Evolutionary conservation across 2,329 filamentous ascomycete species (phyloP).

Genomic region (Blastomyces parvus): DNA sequence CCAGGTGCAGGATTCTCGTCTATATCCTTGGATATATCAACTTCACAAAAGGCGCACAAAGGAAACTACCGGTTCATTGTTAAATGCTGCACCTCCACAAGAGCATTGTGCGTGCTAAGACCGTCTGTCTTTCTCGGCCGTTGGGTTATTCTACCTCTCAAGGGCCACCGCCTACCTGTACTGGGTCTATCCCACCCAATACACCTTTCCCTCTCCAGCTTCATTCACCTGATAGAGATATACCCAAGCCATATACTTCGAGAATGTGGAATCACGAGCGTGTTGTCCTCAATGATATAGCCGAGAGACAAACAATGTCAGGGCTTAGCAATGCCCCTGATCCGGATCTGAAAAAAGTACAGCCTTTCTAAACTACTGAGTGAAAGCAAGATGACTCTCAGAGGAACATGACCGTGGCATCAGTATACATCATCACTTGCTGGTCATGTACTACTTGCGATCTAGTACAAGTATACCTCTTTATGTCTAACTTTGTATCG

Average conservation of each 20-base stretch:
- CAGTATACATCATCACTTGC: neutral
- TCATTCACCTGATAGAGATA: conserved; percentile 2
- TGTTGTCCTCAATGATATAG: neutral
- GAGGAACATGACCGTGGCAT: neutral
- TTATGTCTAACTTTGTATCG: neutral
- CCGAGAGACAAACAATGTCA: neutral
- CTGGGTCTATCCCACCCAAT: neutral
- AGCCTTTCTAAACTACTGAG: no score
- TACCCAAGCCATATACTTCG: neutral
- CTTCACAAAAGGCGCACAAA: neutral
- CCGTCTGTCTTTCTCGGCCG: neutral
- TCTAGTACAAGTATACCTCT: neutral
- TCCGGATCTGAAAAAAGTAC: neutral
- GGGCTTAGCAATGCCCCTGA: neutral
- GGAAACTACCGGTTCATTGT: neutral
- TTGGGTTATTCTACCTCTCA: neutral
- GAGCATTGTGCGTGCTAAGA: neutral
- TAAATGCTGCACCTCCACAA: neutral
- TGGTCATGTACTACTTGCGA: conserved; percentile 1
- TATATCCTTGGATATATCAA: neutral
- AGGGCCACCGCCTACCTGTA: neutral
- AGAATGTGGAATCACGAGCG: neutral
- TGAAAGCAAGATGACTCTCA: neutral
- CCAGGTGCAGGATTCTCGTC: neutral
- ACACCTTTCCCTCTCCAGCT: neutral